These are phyloP conservation scores for Diaporthe nobilis DNA, from an alignment of 2,329 filamentous ascomycete genomes.

Conservation along the genomic window DNA sequence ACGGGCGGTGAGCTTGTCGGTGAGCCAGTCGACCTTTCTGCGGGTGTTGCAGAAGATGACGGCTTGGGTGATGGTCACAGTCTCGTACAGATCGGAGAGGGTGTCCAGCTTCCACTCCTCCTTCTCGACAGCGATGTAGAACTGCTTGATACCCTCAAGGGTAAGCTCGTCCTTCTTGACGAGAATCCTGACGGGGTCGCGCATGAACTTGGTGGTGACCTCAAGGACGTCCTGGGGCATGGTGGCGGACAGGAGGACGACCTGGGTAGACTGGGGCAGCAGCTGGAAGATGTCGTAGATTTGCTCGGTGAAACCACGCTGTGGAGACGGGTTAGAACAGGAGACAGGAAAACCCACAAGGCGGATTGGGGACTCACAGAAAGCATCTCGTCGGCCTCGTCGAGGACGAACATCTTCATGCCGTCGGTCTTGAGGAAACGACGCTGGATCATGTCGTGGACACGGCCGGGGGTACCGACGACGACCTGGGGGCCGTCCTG, in stretches of 20 bases:
- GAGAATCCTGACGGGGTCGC: constrained; percentile 93
- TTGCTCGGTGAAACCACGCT: constrained; percentile 96
- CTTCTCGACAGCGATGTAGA: constrained; percentile 99
- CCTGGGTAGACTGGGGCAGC: constrained; percentile 94
- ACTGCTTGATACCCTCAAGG: constrained; percentile 97
- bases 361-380: constrained; percentile 70
- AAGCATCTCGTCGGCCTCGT: constrained; percentile 77
- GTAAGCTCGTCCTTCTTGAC: constrained; percentile 99
- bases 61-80: constrained; percentile 96
- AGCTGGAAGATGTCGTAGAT: constrained; percentile 99
- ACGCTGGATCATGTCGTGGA: constrained; percentile 76
- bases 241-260: constrained; percentile 97
- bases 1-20: constrained; percentile 98
- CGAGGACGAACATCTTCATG: constrained; percentile 75
- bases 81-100: constrained; percentile 98
- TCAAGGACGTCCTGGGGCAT: constrained; percentile 98
- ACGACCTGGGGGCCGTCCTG: constrained; percentile 99
- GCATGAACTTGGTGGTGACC: constrained; percentile 99
- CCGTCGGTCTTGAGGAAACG: constrained; percentile 70
- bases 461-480: constrained; percentile 95
- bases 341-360: background rate
- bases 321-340: constrained; percentile 65
- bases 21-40: constrained; percentile 99
- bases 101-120: constrained; percentile 99
- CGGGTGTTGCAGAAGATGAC: constrained; percentile 99